Base-by-base conservation (phyloP, 331 rosid species). In the Rosa hybrid region DNA sequence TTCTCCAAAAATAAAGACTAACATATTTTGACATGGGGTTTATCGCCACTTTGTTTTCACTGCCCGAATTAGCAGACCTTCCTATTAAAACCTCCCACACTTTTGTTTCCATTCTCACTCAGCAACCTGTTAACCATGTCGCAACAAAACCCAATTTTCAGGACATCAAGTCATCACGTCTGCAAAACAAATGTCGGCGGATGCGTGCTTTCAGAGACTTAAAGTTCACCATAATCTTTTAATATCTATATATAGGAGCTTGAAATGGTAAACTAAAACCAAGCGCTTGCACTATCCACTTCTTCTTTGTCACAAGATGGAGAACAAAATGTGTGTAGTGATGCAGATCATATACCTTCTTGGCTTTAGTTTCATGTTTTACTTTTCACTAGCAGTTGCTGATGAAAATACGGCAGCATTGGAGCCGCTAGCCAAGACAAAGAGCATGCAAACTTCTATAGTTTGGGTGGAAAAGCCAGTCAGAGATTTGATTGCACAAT, bases 381-480 rank as follows among this genome's bases (percentile, higher is more conserved):
- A 7, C 41, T 41, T 60, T 8, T 71, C n/a, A 23, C 14, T 9
- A 11, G 27, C 27, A 30, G 34, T 13, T 21, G 65, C 48, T 65
- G 44, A 3, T 9, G 20, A 53, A 16, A 53, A 45, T 11, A 39
- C 1, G 8, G 38, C 17, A 60, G 63, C 14, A 57, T 0, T 25
- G 39, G 38, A 60, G 30, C 68, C 39, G 17, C 38, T 60, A 60
- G 38, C 38, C 7, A 23, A 6, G 62, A 59, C 30, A 68, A 86
- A 72, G 45, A 72, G 17, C 64, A 81, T 83, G 49, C 20, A 56
- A 45, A 91, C 94, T 53, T 88, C 85, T 78, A 78, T 91, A 78
- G 84, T 93, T 64, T 83, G 78, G 2, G 88, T 87, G 45, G 48
- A 75, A 50, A 86, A 79, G 67, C 88, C 88, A 0, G 84, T 76